These are phyloP conservation scores for Stipa capillata DNA, from an alignment of 176 grass and related monocot species.

Conservation along the genomic window DNA sequence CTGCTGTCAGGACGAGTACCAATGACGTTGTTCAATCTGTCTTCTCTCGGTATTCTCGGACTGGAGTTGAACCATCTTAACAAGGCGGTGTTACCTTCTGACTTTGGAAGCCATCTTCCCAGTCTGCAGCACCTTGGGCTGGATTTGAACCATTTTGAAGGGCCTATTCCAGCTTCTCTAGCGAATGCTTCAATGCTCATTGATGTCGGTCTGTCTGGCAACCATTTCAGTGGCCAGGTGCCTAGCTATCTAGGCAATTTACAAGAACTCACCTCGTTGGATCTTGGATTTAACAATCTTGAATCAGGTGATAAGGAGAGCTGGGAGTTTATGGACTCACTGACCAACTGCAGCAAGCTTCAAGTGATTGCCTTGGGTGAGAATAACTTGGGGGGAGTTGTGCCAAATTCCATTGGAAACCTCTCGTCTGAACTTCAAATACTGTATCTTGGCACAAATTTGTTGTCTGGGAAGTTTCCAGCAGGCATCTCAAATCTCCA, in stretches of 20 bases:
- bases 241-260: neutral
- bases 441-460: constrained; percentile 14
- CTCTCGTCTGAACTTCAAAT: neutral
- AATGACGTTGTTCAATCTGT: neutral
- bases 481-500: neutral
- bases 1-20: neutral
- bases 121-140: constrained; percentile 2
- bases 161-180: constrained; percentile 12
- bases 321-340: constrained; percentile 8
- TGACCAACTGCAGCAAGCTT: constrained; percentile 14
- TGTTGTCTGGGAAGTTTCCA: neutral
- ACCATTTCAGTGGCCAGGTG: constrained; percentile 5
- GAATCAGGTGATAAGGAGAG: constrained; percentile 1
- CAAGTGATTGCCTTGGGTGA: neutral
- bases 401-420: constrained; percentile 10
- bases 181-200: constrained; percentile 3
- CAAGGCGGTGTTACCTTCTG: neutral
- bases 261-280: neutral
- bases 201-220: neutral
- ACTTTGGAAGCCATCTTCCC: neutral
- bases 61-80: neutral
- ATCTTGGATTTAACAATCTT: constrained; percentile 1
- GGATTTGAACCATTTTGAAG: constrained; percentile 2
- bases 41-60: neutral
- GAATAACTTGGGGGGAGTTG: neutral